These are phyloP conservation scores for Aspergillus coremiiformis DNA, from an alignment of 495 filamentous ascomycete genomes.

Conservation along the genomic window DNA sequence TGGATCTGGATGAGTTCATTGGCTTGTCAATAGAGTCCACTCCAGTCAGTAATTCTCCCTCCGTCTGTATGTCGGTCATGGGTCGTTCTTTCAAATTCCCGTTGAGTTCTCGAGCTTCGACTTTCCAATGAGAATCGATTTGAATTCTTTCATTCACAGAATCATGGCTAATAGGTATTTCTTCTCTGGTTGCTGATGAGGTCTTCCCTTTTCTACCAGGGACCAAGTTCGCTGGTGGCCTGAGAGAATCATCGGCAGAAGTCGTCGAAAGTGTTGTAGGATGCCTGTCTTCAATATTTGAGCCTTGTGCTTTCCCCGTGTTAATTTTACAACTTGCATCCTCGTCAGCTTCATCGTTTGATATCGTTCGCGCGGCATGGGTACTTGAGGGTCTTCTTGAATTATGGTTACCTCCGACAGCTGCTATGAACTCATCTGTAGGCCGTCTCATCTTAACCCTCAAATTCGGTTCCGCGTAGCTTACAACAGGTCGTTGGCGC, in stretches of 20 bases:
- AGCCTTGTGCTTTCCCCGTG: slow-evolving; percentile 4
- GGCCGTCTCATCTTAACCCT: slow-evolving; percentile 83
- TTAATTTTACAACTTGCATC: not conserved
- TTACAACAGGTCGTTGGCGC: slow-evolving; percentile 58
- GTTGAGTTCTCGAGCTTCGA: not conserved
- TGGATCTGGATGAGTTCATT: not conserved
- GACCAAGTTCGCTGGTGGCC: slow-evolving; percentile 14
- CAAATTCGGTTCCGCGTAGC: slow-evolving; percentile 81
- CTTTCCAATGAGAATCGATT: not conserved
- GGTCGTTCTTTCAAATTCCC: not conserved
- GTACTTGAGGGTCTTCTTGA: slow-evolving; percentile 29
- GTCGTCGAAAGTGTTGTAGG: not conserved
- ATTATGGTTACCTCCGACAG: slow-evolving; percentile 51
- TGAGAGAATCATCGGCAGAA: not conserved
- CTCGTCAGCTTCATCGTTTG: slow-evolving; percentile 11
- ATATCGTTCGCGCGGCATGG: slow-evolving; percentile 14
- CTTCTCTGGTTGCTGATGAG: slow-evolving; percentile 15
- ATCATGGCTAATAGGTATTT: not conserved
- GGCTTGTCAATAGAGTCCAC: not conserved
- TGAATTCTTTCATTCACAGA: not conserved
- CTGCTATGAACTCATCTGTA: slow-evolving; percentile 64
- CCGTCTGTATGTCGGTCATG: not conserved
- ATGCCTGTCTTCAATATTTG: slow-evolving; percentile 3
- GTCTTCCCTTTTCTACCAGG: slow-evolving; percentile 29
- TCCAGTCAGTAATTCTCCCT: no score